Conservation (phyloP, 371 early-diverging fungal species). For the Thermomucor indicae-seudaticae region DNA sequence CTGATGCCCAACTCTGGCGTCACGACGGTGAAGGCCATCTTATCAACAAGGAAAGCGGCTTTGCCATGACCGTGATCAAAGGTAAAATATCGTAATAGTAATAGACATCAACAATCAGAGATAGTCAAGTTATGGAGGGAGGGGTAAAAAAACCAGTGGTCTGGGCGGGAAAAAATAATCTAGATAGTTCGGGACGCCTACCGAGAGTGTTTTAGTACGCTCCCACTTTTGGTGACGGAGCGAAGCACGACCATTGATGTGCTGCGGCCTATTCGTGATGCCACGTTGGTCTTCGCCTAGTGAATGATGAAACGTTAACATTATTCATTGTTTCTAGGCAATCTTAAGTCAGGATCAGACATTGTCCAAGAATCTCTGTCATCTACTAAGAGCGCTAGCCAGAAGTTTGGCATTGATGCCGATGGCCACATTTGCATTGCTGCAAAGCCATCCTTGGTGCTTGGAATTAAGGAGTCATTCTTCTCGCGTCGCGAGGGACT, state of each 20-base stretch:
- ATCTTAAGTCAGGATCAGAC: constrained; percentile 42
- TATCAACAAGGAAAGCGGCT: constrained; percentile 53
- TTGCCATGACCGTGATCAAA: constrained; percentile 53
- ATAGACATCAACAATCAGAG: too few relatives aligned
- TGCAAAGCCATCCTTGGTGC: constrained; percentile 36
- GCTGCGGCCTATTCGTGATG: too few relatives aligned
- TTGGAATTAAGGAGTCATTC: constrained; percentile 51
- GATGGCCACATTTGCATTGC: constrained; percentile 44
- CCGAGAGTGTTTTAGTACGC: too few relatives aligned
- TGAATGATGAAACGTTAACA: background rate
- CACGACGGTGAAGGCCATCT: constrained; percentile 48
- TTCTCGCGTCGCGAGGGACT: constrained; percentile 44
- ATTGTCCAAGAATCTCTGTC: constrained; percentile 41
- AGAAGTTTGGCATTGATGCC: constrained; percentile 29
- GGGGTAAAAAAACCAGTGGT: too few relatives aligned
- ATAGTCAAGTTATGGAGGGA: too few relatives aligned
- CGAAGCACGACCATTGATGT: too few relatives aligned
- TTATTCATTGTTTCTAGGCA: constrained; percentile 19
- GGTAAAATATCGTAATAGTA: constrained; percentile 35
- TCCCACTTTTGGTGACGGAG: too few relatives aligned
- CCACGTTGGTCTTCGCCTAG: too few relatives aligned
- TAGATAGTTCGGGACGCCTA: too few relatives aligned
- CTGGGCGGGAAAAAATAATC: too few relatives aligned
- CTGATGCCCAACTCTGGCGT: constrained; percentile 51
- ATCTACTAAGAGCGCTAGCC: constrained; percentile 21